Evolutionary conservation across 1,139 yeast species (phyloP).

Genomic region (Zygosaccharomyces pseudobailii): DNA sequence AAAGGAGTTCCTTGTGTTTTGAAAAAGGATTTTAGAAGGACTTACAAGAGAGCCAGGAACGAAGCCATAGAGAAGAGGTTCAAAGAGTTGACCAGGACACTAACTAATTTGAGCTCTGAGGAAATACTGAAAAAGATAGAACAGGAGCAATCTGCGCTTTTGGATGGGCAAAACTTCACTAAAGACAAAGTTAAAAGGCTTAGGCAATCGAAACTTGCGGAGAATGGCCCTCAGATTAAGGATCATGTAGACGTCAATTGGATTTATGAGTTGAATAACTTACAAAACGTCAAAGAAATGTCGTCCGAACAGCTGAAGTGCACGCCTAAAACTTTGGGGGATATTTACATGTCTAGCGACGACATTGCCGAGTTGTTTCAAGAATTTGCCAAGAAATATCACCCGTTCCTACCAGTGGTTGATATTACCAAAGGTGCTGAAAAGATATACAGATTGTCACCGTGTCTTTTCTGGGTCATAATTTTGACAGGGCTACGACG

Average conservation of each 20-base stretch:
- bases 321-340: conserved; percentile 63
- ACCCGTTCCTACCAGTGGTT: conserved; percentile 81
- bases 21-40: conserved; percentile 78
- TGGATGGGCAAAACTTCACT: conserved; percentile 31
- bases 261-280: not conserved
- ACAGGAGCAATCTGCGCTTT: conserved; percentile 24
- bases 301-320: conserved; percentile 47
- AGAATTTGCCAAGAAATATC: conserved; percentile 72
- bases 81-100: conserved; percentile 55
- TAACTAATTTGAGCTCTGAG: conserved; percentile 49
- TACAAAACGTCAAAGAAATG: conserved; percentile 19
- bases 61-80: conserved; percentile 82
- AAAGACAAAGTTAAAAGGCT: conserved; percentile 28
- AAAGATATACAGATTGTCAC: conserved; percentile 68
- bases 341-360: conserved; percentile 53
- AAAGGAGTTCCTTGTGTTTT: conserved; percentile 66
- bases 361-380: conserved; percentile 60
- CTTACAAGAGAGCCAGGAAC: conserved; percentile 79
- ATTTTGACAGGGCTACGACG: conserved; percentile 74
- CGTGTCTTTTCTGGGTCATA: conserved; percentile 90
- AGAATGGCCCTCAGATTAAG: not conserved
- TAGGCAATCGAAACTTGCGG: not conserved
- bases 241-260: conserved; percentile 1
- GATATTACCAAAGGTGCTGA: conserved; percentile 82
- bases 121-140: conserved; percentile 38